Conservation (phyloP, 2,329 filamentous ascomycete species). For the Claviceps spartinae region DNA sequence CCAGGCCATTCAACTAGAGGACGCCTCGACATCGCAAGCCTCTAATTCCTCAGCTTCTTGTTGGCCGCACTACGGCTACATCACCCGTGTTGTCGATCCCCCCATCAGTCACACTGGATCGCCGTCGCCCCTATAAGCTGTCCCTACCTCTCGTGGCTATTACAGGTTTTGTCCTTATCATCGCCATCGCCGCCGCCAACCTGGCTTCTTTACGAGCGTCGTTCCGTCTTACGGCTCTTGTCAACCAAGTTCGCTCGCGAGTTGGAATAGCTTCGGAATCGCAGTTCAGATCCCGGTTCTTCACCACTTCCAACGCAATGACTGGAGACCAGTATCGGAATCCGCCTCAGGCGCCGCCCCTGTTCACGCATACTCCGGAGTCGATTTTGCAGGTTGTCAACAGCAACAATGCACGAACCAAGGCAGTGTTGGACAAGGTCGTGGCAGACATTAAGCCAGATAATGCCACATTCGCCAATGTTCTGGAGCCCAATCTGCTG, state of each 20-base stretch:
- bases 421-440: conserved; percentile 52
- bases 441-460: conserved; percentile 44
- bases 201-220: conserved; percentile 52
- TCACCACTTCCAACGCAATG: conserved; percentile 43
- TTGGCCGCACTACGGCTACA: too few species aligned
- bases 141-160: conserved; percentile 27
- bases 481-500: conserved; percentile 52
- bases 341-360: conserved; percentile 64
- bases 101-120: conserved; percentile 13
- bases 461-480: conserved; percentile 40
- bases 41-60: too few species aligned
- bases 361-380: conserved; percentile 62
- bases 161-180: conserved; percentile 41
- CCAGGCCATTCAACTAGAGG: neutral
- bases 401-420: conserved; percentile 47
- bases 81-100: too few species aligned
- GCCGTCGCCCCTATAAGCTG: conserved; percentile 12
- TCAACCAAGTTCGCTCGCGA: conserved; percentile 37
- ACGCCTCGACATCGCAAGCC: neutral
- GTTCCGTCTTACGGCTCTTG: conserved; percentile 43
- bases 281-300: conserved; percentile 17
- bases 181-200: conserved; percentile 45
- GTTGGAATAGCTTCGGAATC: neutral
- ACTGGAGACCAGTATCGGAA: conserved; percentile 53
- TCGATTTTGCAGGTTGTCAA: conserved; percentile 55